Percentiles rank a stretch among this genome's conserved stretches.
Evolutionary conservation across 495 filamentous ascomycete genomes (phyloP).

Genomic region (Entonaema liquescens): DNA sequence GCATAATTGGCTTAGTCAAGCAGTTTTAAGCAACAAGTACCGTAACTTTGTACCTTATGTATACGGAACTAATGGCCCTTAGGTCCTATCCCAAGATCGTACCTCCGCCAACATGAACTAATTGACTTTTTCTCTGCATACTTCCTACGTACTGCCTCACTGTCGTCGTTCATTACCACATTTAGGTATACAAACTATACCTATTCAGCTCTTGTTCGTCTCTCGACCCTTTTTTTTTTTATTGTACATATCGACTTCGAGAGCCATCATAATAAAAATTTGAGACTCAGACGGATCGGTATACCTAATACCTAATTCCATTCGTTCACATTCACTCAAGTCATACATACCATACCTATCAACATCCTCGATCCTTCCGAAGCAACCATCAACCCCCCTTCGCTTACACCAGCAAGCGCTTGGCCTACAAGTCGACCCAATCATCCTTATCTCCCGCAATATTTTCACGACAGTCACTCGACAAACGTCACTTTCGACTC

Average conservation of each 20-base stretch:
- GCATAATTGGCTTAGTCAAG: conserved; percentile 12
- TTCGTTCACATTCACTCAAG: conserved; percentile 3
- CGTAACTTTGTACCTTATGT: not conserved
- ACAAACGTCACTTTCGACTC: conserved; percentile 32
- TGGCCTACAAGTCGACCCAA: conserved; percentile 45
- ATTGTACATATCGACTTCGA: conserved; percentile 9
- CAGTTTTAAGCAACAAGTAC: conserved; percentile 7
- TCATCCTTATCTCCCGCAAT: conserved; percentile 36
- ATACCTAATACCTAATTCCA: conserved; percentile 35
- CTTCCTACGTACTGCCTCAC: conserved; percentile 15
- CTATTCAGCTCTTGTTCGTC: not conserved
- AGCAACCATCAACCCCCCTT: conserved; percentile 31
- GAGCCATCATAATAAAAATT: conserved; percentile 5
- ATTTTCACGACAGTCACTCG: conserved; percentile 38
- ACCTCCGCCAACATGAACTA: conserved; percentile 7
- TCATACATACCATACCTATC: conserved; percentile 16
- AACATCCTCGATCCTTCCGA: conserved; percentile 30
- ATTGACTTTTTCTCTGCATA: conserved; percentile 2
- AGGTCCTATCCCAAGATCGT: conserved; percentile 2
- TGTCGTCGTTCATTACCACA: conserved; percentile 35
- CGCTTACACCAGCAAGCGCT: conserved; percentile 52
- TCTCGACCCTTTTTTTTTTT: not conserved
- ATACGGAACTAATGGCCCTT: not conserved
- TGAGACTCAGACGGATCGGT: conserved; percentile 14
- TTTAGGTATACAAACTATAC: conserved; percentile 7